Conservation (phyloP, 179 eudicot genomes). For the Actinidia arguta region DNA sequence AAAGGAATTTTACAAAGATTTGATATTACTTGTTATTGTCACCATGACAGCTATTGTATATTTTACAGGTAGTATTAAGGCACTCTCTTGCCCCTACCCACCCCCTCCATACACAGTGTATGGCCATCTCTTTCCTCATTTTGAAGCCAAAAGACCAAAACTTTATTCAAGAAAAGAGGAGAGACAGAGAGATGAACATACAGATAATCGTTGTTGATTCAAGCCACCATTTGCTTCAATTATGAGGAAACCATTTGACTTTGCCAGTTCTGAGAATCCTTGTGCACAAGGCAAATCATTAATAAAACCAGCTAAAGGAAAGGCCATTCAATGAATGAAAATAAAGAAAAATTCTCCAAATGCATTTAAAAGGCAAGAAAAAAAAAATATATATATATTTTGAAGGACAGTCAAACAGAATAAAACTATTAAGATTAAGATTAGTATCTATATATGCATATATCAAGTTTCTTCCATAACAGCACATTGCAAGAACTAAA, state of each 20-base stretch:
- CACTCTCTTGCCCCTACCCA: too few species aligned
- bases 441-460: neutral
- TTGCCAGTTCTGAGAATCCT: constrained; percentile 59
- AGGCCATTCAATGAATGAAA: neutral
- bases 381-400: constrained; percentile 55
- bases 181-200: constrained; percentile 39
- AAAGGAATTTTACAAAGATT: neutral
- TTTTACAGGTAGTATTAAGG: too few species aligned
- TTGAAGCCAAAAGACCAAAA: neutral
- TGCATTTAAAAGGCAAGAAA: neutral
- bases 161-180: neutral
- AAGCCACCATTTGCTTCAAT: constrained; percentile 98
- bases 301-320: neutral
- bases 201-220: constrained; percentile 92
- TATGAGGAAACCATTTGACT: constrained; percentile 87
- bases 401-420: constrained; percentile 1
- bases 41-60: neutral
- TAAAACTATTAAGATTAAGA: neutral
- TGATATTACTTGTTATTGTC: neutral
- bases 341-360: neutral
- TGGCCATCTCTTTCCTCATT: neutral
- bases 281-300: constrained; percentile 11
- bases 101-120: too few species aligned
- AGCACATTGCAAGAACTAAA: constrained; percentile 3
- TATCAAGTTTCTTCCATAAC: neutral